Conservation (phyloP, 2,329 filamentous ascomycete species). For the Aspergillus neoniger region DNA sequence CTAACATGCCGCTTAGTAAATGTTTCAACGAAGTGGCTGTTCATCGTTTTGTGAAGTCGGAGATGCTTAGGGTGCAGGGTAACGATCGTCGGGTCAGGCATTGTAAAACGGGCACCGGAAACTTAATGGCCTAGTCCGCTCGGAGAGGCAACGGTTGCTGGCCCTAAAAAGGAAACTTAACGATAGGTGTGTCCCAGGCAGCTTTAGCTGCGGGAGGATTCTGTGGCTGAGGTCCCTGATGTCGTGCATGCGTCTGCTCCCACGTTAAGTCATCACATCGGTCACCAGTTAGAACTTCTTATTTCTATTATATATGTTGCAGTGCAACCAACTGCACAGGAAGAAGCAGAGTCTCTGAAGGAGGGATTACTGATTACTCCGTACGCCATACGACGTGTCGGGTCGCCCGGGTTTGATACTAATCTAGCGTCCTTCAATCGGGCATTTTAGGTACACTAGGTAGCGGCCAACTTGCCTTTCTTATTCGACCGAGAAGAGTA, state of each 20-base stretch:
- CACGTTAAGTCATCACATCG: neutral
- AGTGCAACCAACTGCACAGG: neutral
- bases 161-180: neutral
- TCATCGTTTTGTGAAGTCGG: neutral
- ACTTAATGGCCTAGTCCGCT: constrained; percentile 6
- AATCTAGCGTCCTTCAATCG: neutral
- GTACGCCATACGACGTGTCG: neutral
- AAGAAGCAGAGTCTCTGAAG: neutral
- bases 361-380: too few species aligned
- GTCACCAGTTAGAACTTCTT: neutral
- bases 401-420: neutral
- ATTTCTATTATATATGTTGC: neutral
- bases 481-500: constrained; percentile 5
- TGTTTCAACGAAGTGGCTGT: neutral
- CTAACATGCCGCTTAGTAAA: neutral
- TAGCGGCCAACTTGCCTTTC: neutral
- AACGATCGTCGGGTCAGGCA: constrained; percentile 8
- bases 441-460: neutral
- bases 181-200: neutral
- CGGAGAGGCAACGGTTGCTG: constrained; percentile 13
- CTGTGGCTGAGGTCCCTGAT: constrained; percentile 3
- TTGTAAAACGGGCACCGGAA: neutral
- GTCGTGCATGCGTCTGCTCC: neutral
- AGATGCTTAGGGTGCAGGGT: neutral
- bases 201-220: constrained; percentile 15